A percentile compares a stretch with the other conserved stretches of the same genome.
Evolutionary conservation across 2,329 filamentous ascomycete species (phyloP).

Genomic region (Colletotrichum brevisporum): DNA sequence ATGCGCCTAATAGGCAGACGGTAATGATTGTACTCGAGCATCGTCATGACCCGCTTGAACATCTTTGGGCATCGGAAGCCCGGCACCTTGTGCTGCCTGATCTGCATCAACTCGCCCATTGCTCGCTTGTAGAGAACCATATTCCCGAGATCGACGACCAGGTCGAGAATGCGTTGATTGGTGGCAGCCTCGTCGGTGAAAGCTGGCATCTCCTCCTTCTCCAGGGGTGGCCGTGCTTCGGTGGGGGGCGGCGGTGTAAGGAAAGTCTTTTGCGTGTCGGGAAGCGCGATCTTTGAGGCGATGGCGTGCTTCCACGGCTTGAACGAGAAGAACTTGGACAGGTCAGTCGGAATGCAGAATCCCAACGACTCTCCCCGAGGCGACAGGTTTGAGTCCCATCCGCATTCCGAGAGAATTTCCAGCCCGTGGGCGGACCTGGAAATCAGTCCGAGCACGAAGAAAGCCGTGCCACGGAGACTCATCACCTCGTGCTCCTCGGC

Average conservation of each 20-base stretch:
- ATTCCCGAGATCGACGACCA: slow-evolving; percentile 91
- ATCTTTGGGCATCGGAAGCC: slow-evolving; percentile 83
- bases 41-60: slow-evolving; percentile 86
- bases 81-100: slow-evolving; percentile 81
- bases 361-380: slow-evolving; percentile 86
- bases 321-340: slow-evolving; percentile 84
- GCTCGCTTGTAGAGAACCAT: slow-evolving; percentile 93
- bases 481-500: slow-evolving; percentile 90
- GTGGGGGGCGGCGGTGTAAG: slow-evolving; percentile 58
- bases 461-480: slow-evolving; percentile 94
- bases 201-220: slow-evolving; percentile 56
- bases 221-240: slow-evolving; percentile 58
- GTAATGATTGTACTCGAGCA: slow-evolving; percentile 92
- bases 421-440: slow-evolving; percentile 93
- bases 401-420: slow-evolving; percentile 88
- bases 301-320: slow-evolving; percentile 69
- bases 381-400: slow-evolving; percentile 94
- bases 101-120: slow-evolving; percentile 83
- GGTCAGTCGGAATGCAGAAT: slow-evolving; percentile 85
- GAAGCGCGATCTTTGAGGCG: slow-evolving; percentile 61
- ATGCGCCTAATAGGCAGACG: slow-evolving; percentile 88
- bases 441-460: slow-evolving; percentile 94
- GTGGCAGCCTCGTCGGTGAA: slow-evolving; percentile 73
- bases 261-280: slow-evolving; percentile 67
- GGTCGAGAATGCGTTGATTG: slow-evolving; percentile 85